Evolutionary conservation across 208 protist species (phyloP).

Genomic region (Acanthamoeba triangularis): DNA sequence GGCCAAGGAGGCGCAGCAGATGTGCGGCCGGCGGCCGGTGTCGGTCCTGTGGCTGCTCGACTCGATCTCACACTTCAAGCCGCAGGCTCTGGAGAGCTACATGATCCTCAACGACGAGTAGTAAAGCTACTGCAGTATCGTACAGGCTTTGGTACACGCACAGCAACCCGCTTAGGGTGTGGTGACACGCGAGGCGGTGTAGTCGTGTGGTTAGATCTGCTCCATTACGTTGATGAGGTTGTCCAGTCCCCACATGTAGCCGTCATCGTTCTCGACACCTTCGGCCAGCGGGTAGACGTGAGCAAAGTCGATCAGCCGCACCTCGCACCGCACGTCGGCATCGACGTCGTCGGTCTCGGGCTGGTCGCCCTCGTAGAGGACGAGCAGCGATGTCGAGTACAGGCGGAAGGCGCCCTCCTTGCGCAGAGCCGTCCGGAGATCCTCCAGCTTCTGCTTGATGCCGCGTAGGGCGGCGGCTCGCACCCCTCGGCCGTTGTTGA

Average conservation of each 20-base stretch:
- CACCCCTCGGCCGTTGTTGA: conserved; percentile 37
- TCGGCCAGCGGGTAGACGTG: neutral
- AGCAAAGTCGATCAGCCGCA: conserved; percentile 52
- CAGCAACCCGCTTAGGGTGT: too few relatives aligned
- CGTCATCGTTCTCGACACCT: conserved; percentile 5
- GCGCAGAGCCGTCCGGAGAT: neutral
- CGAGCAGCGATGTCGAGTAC: conserved; percentile 39
- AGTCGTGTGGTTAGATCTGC: neutral
- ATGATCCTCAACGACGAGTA: neutral
- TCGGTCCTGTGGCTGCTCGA: conserved; percentile 21
- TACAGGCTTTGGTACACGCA: too few relatives aligned
- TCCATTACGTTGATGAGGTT: neutral
- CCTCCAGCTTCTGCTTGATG: conserved; percentile 12
- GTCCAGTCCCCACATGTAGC: conserved; percentile 39
- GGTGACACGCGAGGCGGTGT: too few relatives aligned
- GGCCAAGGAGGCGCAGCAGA: neutral
- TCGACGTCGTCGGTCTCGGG: neutral
- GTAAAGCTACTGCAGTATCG: neutral
- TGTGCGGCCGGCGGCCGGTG: neutral
- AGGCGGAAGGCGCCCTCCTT: neutral
- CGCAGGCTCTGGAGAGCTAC: neutral
- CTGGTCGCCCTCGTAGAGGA: conserved; percentile 47
- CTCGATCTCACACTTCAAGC: conserved; percentile 5
- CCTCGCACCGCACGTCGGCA: neutral
- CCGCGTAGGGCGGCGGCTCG: neutral